Evolutionary conservation across 2,329 filamentous ascomycete genomes (phyloP), one percentile per base, ranked within the genome.

Genomic region (Hirsutella thompsonii): DNA sequence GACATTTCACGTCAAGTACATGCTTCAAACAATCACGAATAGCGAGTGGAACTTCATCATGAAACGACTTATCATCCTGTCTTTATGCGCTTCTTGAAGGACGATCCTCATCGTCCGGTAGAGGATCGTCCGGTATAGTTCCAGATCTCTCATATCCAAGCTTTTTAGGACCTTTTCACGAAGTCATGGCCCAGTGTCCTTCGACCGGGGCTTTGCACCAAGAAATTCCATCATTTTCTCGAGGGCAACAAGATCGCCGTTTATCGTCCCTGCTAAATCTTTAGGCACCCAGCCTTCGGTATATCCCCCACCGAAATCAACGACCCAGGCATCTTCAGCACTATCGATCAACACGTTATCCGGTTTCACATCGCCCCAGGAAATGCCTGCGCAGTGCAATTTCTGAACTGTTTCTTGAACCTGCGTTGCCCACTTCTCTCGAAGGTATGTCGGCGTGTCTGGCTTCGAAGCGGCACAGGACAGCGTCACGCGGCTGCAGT

Each of bases 321-420:
- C 47, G 2, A 56, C 37, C 50, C 54, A 57, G 1, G 52, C 48
- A 32, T 58, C 44, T 8, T 51, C 47, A 10, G 50, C 37, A 8
- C 38, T 33, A 30, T 56, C 52, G 21, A 59, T 50, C n/a, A 59
- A 42, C 16, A 55, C 43, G 35, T 59, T 58, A 8, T 48, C 46
- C 4, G 51, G 42, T 35, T 58, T 58, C 10, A 45, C 54, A 36
- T 57, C 54, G 10, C 57, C 55, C 56, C 55, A 59, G 20, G 52
- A 39, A 9, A 56, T 49, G 5, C 50, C 52, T 13, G 33, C 30
- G 8, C 42, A 35, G 33, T 55, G 51, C 2, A 55, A 48, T 36
- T 37, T 21, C 4, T 42, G n/a, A 8, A 54, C n/a, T 1, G 44
- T 36, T 5, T 30, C 16, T 32, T 42, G 33, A n/a, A 54, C 41